phyloP scores from a whole-genome alignment of 1,284 basidiomycete genomes.

The Volvariella volvacea region DNA sequence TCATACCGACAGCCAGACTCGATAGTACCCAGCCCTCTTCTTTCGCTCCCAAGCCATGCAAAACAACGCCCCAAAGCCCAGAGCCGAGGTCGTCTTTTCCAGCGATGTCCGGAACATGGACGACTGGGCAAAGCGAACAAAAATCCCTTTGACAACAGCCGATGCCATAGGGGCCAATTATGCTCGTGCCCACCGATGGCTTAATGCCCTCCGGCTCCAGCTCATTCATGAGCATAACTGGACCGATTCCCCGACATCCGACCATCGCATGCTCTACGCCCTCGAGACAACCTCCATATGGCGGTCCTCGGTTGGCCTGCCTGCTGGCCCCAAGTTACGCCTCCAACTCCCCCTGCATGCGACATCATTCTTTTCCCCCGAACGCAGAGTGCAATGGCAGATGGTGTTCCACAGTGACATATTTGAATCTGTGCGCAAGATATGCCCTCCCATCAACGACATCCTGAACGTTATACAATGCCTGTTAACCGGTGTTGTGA shows the following conservation, averaged over 20 bases:
- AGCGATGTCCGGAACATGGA: conserved; percentile 74
- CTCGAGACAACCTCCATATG: conserved; percentile 71
- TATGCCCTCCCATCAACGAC: conserved; percentile 70
- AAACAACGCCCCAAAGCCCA: conserved; percentile 25
- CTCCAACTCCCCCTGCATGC: conserved; percentile 70
- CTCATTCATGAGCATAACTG: conserved; percentile 64
- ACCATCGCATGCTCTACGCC: conserved; percentile 67
- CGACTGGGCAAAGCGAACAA: conserved; percentile 69
- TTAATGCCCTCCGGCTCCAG: conserved; percentile 50
- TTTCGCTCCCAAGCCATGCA: conserved; percentile 25
- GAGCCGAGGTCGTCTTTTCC: conserved; percentile 65
- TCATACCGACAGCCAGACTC: conserved; percentile 5
- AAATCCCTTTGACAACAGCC: conserved; percentile 72
- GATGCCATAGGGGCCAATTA: conserved; percentile 74
- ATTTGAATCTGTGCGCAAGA: conserved; percentile 72
- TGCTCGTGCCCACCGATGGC: conserved; percentile 69
- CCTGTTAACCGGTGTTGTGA: conserved; percentile 73
- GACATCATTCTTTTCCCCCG: conserved; percentile 76
- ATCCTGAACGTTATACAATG: conserved; percentile 74
- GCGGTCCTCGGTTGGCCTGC: conserved; percentile 65
- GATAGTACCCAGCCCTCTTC: conserved; percentile 6
- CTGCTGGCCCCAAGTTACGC: conserved; percentile 65
- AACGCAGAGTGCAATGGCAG: conserved; percentile 77
- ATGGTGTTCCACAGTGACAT: conserved; percentile 82
- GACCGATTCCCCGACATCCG: conserved; percentile 51